phyloP scores from a whole-genome alignment of 169 alveolate genomes.

The Plasmodium cynomolgi region DNA sequence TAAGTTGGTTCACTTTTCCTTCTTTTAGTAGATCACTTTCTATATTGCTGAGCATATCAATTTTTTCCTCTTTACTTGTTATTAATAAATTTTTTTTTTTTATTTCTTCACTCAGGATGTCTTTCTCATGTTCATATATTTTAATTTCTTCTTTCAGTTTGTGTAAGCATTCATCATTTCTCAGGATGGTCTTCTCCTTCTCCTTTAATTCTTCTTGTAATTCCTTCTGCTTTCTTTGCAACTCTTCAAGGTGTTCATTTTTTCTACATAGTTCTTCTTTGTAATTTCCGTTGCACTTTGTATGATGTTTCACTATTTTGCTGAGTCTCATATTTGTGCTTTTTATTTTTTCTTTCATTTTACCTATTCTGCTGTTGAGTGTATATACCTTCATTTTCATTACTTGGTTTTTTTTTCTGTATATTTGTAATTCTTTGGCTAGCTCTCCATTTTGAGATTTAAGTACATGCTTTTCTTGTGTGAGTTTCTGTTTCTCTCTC shows the following conservation, averaged over 20 bases:
- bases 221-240: not conserved
- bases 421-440: not conserved
- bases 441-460: constrained; percentile 17
- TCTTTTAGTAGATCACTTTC: constrained; percentile 31
- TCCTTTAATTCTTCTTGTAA: constrained; percentile 6
- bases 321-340: not conserved
- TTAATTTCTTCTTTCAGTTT: not conserved
- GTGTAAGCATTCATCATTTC: not conserved
- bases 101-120: constrained; percentile 27
- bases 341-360: not conserved
- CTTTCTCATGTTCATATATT: not conserved
- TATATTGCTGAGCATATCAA: not conserved
- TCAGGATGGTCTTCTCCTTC: not conserved
- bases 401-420: not conserved
- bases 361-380: not conserved
- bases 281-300: not conserved
- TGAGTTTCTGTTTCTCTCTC: constrained; percentile 30
- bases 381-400: constrained; percentile 14
- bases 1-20: constrained; percentile 13
- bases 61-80: constrained; percentile 38
- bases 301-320: not conserved
- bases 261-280: constrained; percentile 12
- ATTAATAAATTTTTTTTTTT: constrained; percentile 10
- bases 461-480: not conserved
- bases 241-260: not conserved